phyloP scores from a whole-genome alignment of 306 rosid genomes.

The Glycyrrhiza uralensis region DNA sequence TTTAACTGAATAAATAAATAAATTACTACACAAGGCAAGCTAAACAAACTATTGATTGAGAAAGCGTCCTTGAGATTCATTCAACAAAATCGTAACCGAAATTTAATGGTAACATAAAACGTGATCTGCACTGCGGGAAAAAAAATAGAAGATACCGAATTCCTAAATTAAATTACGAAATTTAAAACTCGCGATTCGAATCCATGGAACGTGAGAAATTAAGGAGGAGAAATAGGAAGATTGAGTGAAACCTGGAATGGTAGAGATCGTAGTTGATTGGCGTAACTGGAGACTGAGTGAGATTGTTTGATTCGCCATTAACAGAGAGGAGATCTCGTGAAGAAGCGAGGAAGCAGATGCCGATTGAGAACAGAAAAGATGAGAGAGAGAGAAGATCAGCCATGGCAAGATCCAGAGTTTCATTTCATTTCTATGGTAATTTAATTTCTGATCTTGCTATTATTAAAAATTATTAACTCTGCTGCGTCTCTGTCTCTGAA shows the following conservation, averaged over 20 bases:
- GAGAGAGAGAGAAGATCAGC: conserved; percentile 51
- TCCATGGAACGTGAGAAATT: not conserved
- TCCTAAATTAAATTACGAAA: conserved; percentile 12
- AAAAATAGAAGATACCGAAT: not conserved
- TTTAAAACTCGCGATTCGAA: not conserved
- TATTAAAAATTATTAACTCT: not conserved
- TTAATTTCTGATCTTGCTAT: conserved; percentile 8
- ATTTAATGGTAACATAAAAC: not conserved
- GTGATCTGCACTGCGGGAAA: not conserved
- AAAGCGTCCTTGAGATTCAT: conserved; percentile 2
- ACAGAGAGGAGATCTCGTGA: conserved; percentile 40
- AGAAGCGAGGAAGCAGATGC: conserved; percentile 38
- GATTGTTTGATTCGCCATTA: conserved; percentile 40
- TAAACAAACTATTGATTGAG: not conserved
- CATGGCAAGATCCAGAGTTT: conserved; percentile 47
- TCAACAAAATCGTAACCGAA: conserved; percentile 17
- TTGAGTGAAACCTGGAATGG: conserved; percentile 69
- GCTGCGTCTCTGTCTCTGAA: not conserved
- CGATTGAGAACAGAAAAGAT: conserved; percentile 25
- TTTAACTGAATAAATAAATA: not conserved
- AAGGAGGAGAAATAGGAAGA: not conserved
- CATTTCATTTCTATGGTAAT: conserved; percentile 10
- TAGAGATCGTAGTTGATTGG: conserved; percentile 83
- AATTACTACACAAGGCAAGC: not conserved
- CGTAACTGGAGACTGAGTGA: conserved; percentile 24